Evolutionary conservation across 768 basidiomycete species (phyloP).

Genomic region (Sutorius australiensis): DNA sequence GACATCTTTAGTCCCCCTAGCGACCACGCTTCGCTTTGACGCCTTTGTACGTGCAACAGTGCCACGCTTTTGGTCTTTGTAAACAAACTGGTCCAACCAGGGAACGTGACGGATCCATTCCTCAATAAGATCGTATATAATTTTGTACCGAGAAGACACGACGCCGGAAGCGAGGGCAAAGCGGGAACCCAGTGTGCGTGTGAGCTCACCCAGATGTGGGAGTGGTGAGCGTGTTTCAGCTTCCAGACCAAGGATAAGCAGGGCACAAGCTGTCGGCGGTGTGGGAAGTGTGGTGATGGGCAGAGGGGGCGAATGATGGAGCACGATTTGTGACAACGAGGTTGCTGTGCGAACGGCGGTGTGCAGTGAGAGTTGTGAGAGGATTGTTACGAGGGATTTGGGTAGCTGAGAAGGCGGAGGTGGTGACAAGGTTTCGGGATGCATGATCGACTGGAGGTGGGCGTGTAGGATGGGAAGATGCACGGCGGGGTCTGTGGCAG

Average conservation of each 20-base stretch:
- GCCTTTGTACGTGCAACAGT: conserved; percentile 52
- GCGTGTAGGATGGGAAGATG: conserved; percentile 55
- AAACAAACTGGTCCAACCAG: conserved; percentile 62
- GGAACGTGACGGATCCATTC: conserved; percentile 62
- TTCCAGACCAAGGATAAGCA: conserved; percentile 69
- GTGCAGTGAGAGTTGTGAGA: conserved; percentile 39
- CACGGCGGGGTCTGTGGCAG: conserved; percentile 52
- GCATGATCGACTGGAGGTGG: conserved; percentile 44
- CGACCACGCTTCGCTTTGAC: conserved; percentile 60
- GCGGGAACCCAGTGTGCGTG: conserved; percentile 51
- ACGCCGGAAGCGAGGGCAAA: conserved; percentile 48
- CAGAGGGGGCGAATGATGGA: conserved; percentile 37
- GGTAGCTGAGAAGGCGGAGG: conserved; percentile 29
- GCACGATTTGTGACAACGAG: conserved; percentile 42
- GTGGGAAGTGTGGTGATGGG: conserved; percentile 40
- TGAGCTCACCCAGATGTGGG: conserved; percentile 52
- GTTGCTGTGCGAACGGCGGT: conserved; percentile 41
- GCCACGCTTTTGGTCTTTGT: conserved; percentile 30
- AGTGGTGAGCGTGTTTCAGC: conserved; percentile 53
- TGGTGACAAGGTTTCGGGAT: conserved; percentile 23
- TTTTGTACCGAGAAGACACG: conserved; percentile 68
- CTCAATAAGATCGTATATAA: conserved; percentile 56
- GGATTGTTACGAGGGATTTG: conserved; percentile 33
- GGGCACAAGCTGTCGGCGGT: conserved; percentile 58
- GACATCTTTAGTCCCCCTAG: conserved; percentile 65